Conservation (phyloP, 345 rosid species). For the Kandelia obovata region DNA sequence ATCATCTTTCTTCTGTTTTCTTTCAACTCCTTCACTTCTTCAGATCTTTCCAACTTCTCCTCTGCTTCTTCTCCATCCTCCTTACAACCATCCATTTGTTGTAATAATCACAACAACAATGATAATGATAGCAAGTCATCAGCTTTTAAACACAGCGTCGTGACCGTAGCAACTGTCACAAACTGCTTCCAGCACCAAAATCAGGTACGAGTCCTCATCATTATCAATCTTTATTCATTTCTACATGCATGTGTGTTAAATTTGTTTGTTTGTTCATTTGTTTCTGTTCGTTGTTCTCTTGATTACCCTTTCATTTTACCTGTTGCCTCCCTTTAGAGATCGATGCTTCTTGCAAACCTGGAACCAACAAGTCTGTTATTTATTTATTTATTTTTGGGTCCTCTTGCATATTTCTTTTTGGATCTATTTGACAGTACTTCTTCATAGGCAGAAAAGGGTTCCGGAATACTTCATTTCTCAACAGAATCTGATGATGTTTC, state of each 20-base stretch:
- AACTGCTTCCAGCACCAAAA: conserved; percentile 16
- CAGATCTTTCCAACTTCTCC: conserved; percentile 16
- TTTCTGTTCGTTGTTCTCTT: too few relatives aligned
- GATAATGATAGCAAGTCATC: background rate
- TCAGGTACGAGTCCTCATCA: conserved; percentile 25
- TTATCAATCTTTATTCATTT: background rate
- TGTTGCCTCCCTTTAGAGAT: too few relatives aligned
- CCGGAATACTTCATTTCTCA: too few relatives aligned
- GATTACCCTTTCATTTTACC: too few relatives aligned
- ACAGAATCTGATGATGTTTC: too few relatives aligned
- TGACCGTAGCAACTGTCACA: background rate
- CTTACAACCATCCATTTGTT: conserved; percentile 4
- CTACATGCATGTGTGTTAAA: too few relatives aligned
- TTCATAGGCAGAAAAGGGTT: too few relatives aligned
- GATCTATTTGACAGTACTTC: too few relatives aligned
- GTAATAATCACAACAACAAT: background rate
- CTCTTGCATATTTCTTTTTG: too few relatives aligned
- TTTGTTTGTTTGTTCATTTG: background rate
- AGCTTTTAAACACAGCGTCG: conserved; percentile 1
- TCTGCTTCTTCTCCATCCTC: conserved; percentile 21
- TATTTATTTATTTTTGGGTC: too few relatives aligned
- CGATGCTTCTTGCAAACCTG: too few relatives aligned
- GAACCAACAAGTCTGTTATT: too few relatives aligned
- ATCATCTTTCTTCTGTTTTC: conserved; percentile 57
- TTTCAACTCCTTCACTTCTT: conserved; percentile 32